Percentiles rank a stretch among this genome's conserved stretches.
phyloP scores from a whole-genome alignment of 192 early-diverging fungal species.

The Podila minutissima region DNA sequence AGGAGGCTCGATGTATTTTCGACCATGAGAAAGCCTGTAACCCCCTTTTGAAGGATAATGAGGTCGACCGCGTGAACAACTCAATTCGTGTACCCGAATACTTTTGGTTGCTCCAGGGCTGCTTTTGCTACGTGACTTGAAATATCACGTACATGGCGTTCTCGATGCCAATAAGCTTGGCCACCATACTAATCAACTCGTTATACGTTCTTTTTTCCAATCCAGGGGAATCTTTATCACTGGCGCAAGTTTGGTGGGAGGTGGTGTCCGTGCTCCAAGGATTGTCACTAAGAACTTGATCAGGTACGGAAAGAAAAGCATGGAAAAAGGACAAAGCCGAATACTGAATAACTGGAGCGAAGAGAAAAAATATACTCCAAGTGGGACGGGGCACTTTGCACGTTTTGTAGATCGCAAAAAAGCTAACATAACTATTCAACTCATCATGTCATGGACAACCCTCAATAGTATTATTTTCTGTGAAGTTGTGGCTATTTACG shows the following conservation, averaged over 20 bases:
- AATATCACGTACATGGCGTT: background rate
- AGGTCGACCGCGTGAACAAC: background rate
- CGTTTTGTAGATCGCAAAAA: background rate
- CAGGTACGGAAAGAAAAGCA: conserved; percentile 56
- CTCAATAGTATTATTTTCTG: conserved; percentile 92
- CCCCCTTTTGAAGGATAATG: too few species aligned
- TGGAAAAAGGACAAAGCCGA: too few species aligned
- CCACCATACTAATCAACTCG: background rate
- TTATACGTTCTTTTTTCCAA: background rate
- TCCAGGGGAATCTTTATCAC: conserved; percentile 96
- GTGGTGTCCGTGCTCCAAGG: conserved; percentile 87
- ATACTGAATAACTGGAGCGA: too few species aligned
- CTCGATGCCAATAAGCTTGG: too few species aligned
- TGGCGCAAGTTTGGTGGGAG: conserved; percentile 90
- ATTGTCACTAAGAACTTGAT: conserved; percentile 98
- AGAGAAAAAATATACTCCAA: too few species aligned
- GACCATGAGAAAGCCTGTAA: too few species aligned
- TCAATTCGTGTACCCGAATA: background rate
- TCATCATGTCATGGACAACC: background rate
- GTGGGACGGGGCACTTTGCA: too few species aligned
- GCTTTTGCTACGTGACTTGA: background rate
- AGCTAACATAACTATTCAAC: background rate
- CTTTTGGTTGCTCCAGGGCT: background rate
- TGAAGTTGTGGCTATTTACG: conserved; percentile 99
- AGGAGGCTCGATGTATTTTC: too few species aligned